Base-by-base conservation (phyloP, 176 grass and related monocot species). In the Zizania latifolia region DNA sequence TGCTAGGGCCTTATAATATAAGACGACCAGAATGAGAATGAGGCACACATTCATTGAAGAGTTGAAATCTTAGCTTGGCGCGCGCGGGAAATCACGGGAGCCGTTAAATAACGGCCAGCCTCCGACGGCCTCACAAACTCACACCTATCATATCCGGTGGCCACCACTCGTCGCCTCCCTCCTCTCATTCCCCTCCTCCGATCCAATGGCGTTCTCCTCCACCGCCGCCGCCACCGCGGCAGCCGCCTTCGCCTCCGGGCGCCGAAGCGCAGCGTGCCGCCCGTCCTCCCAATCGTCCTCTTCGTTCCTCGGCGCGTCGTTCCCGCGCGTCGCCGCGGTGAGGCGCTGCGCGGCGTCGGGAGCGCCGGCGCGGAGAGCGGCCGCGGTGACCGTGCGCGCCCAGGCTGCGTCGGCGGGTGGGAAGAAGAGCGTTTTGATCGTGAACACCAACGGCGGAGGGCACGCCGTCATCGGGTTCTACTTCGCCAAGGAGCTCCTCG, bases 381-480 rank as follows among this genome's bases (percentile, higher is more conserved):
- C 15, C 13, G 83, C 84, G 24, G 37, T 57, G 21, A 30, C 35
- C 0, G 48, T 78, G 63, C 76, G 76, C 2, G 48, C 63, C 10
- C 48, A 78, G 76, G 88, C 69, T 44, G 78, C 74, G 38, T n/a
- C n/a, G n/a, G n/a, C n/a, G n/a, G n/a, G n/a, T n/a, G 73, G 16
- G 8, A 88, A 83, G 86, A 98, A 92, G 86, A 90, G 84, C 40
- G 91, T 92, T 45, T 86, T 92, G 61, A 72, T 99, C 48, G 76
- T 99, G 44, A 99, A 92, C 79, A 86, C 91, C 29, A 82, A 92
- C 72, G 36, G 84, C 62, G 95, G 91, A 0, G 95, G 91, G 19
- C 95, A 94, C 51, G 89, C 95, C 36, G 82, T 99, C 14, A 94
- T 99, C 81, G 91, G 95, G 59, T 99, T 99, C 84, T 86, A 94